Base-by-base conservation (phyloP, 1,284 basidiomycete species). In the Rhodotorula sp. region DNA sequence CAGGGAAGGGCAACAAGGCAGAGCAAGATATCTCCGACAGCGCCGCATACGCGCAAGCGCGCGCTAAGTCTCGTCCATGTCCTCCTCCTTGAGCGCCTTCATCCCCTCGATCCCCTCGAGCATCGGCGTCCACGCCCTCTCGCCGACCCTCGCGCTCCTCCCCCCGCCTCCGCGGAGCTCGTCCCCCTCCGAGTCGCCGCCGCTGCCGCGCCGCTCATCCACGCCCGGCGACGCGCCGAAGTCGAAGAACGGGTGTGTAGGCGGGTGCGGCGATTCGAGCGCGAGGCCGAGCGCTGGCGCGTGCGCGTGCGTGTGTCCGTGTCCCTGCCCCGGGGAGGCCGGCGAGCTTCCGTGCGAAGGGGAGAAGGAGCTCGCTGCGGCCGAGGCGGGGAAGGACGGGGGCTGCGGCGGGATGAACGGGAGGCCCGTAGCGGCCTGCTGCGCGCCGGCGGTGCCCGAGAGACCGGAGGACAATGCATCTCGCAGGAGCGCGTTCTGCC, bases 401-500 rank as follows among this genome's bases (percentile, higher is more conserved):
- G 61, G 61, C 29, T 63, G 53, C 17, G 53, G 61, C 37, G 61
- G 39, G 53, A 46, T 15, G 61, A 55, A 17, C 21, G 61, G 13
- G 9, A 44, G 44, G 4, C 44, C 44, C 15, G 15, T 4, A 3
- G 3, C 29, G 54, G 21, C 27, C 13, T 46, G 9, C 25, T n/a
- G 34, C 13, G 62, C 22, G 51, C 50, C 27, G 48, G 25, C 32
- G 53, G 32, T 21, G 59, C n/a, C n/a, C n/a, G n/a, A n/a, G n/a
- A n/a, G n/a, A n/a, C n/a, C 48, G 7, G 55, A n/a, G 21, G 41
- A 41, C 39, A 57, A 55, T 1, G 46, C 29, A 25, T 48, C 29
- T 1, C 66, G 67, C 22, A 76, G 61, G 25, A 66, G 54, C 21
- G 64, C 48, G 34, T 77, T 67, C 39, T 70, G 54, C 1, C 64